A percentile compares a stretch with the other conserved stretches of the same genome.
These are phyloP conservation scores for Boletus pseudopeckii DNA, from an alignment of 768 basidiomycete species.

Conservation along the genomic window DNA sequence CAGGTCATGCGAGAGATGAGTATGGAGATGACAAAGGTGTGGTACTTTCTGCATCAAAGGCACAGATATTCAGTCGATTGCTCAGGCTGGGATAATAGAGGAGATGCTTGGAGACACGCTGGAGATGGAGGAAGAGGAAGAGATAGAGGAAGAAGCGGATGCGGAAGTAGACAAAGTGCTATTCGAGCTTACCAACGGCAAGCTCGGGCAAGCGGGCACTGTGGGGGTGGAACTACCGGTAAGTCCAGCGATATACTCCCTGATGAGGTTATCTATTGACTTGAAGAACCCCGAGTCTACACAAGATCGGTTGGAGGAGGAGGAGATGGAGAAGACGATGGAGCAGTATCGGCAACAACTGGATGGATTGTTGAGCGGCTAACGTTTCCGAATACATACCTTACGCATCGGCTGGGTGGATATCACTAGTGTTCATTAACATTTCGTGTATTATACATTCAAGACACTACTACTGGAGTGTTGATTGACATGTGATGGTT, in stretches of 20 bases:
- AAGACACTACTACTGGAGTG: background rate
- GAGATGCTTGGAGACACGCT: constrained; percentile 97
- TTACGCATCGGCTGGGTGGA: background rate
- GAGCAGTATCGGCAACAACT: constrained; percentile 88
- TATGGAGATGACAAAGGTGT: constrained; percentile 98
- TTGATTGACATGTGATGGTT: background rate
- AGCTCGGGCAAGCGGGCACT: constrained; percentile 81
- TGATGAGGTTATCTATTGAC: constrained; percentile 5
- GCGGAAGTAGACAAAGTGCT: constrained; percentile 96
- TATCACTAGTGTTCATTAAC: background rate
- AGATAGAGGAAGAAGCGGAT: constrained; percentile 94
- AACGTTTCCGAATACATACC: constrained; percentile 15
- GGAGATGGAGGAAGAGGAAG: constrained; percentile 90
- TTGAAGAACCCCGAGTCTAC: constrained; percentile 39
- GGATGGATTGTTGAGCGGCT: constrained; percentile 72
- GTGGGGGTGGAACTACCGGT: constrained; percentile 76
- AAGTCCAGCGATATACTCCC: constrained; percentile 30
- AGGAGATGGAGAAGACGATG: constrained; percentile 84
- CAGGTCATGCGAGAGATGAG: constrained; percentile 96
- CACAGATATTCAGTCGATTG: constrained; percentile 3
- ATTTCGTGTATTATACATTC: constrained; percentile 9
- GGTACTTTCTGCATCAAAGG: constrained; percentile 9
- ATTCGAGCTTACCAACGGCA: constrained; percentile 93
- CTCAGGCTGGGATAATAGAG: constrained; percentile 94
- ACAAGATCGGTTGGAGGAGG: constrained; percentile 67